A percentile compares a stretch with the other conserved stretches of the same genome.
phyloP scores from a whole-genome alignment of 345 rosid genomes.

The Trapa incisa region DNA sequence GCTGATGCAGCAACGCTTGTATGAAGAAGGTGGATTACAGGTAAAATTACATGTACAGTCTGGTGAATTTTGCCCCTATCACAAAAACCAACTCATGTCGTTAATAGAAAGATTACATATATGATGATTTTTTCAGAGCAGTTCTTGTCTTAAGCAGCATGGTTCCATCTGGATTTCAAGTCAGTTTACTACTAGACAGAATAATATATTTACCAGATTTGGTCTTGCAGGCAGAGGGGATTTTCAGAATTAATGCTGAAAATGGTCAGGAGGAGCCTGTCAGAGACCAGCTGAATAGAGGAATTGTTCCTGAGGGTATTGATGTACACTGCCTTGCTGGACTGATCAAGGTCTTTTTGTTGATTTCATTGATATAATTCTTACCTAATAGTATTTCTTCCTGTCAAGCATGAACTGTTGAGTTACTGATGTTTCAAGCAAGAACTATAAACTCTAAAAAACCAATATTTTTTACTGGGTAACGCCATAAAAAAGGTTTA shows the following conservation, averaged over 20 bases:
- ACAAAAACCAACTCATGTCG: not conserved
- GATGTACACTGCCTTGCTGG: slow-evolving; percentile 42
- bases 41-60: slow-evolving; percentile 8
- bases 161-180: not conserved
- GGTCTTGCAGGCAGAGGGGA: slow-evolving; percentile 34
- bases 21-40: slow-evolving; percentile 39
- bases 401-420: not conserved
- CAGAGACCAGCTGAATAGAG: slow-evolving; percentile 34
- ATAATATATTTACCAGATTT: not conserved
- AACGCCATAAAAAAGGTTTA: not conserved
- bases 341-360: slow-evolving; percentile 30
- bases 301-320: slow-evolving; percentile 27
- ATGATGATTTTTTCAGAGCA: not conserved
- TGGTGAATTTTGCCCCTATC: not conserved
- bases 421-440: not conserved
- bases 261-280: slow-evolving; percentile 38
- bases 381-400: not conserved
- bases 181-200: not conserved
- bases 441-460: not conserved
- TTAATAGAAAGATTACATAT: not conserved
- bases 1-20: slow-evolving; percentile 34
- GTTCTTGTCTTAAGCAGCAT: not conserved
- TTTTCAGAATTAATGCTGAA: slow-evolving; percentile 37
- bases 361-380: not conserved
- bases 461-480: not conserved